Conservation (phyloP, 1,139 yeast species). For the Saccharomyces pastorianus region DNA sequence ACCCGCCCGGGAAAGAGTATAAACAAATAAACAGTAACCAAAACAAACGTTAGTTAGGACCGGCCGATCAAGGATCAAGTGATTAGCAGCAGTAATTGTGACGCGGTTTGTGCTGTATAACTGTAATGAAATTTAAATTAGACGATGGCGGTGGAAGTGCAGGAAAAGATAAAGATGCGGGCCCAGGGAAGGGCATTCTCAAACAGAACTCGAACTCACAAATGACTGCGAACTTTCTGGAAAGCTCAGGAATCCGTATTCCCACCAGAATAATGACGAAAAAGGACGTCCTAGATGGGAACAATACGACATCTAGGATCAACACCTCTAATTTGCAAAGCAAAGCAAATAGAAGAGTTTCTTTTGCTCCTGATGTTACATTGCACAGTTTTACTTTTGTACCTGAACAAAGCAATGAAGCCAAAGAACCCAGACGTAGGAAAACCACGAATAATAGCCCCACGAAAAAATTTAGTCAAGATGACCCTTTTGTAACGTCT, state of each 20-base stretch:
- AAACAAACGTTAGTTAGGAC: not conserved
- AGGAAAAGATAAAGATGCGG: not conserved
- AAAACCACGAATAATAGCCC: not conserved
- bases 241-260: slow-evolving; percentile 30
- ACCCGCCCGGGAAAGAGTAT: not conserved
- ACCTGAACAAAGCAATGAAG: slow-evolving; percentile 31
- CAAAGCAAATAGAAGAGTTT: slow-evolving; percentile 43
- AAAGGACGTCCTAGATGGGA: slow-evolving; percentile 15
- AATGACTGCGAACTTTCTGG: slow-evolving; percentile 34
- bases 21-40: not conserved
- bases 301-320: slow-evolving; percentile 26
- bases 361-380: slow-evolving; percentile 72
- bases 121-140: not conserved
- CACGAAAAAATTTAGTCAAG: not conserved
- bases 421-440: slow-evolving; percentile 32
- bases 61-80: not conserved
- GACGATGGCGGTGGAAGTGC: not conserved
- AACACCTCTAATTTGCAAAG: slow-evolving; percentile 13
- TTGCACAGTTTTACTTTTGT: slow-evolving; percentile 54
- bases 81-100: not conserved
- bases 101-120: not conserved
- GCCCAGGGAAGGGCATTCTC: not conserved
- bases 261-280: slow-evolving; percentile 10
- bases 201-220: not conserved
- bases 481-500: slow-evolving; percentile 11